Evolutionary conservation across 1,139 yeast genomes (phyloP).

Genomic region (Scheffersomyces stambukii): DNA sequence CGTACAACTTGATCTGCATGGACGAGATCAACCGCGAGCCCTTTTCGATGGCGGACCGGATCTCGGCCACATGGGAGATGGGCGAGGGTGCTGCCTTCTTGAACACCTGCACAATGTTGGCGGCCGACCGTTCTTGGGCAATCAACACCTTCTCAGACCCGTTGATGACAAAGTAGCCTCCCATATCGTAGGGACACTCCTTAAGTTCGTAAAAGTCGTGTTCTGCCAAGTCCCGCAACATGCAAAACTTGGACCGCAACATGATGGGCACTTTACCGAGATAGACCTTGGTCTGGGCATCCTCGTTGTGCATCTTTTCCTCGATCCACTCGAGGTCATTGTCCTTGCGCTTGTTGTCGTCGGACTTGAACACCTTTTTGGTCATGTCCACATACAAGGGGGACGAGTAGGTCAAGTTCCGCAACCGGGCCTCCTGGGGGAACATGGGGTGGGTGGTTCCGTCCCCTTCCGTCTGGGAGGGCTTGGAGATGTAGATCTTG

Average conservation of each 20-base stretch:
- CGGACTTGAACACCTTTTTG: slow-evolving; percentile 80
- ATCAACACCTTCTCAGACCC: slow-evolving; percentile 97
- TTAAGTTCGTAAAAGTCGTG: slow-evolving; percentile 91
- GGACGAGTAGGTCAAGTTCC: slow-evolving; percentile 93
- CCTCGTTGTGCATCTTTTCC: slow-evolving; percentile 64
- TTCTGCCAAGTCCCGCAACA: slow-evolving; percentile 87
- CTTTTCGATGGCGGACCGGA: slow-evolving; percentile 92
- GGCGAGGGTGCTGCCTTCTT: slow-evolving; percentile 98
- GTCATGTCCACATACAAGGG: slow-evolving; percentile 96
- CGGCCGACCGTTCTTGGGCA: slow-evolving; percentile 98
- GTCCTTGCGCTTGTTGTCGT: slow-evolving; percentile 56
- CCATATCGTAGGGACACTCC: slow-evolving; percentile 99
- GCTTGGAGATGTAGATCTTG: slow-evolving; percentile 91
- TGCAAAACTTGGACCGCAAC: slow-evolving; percentile 95
- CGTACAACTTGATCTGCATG: slow-evolving; percentile 88
- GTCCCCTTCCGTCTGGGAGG: slow-evolving; percentile 98
- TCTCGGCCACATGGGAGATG: slow-evolving; percentile 92
- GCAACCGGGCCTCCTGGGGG: slow-evolving; percentile 96
- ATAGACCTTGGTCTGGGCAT: slow-evolving; percentile 65
- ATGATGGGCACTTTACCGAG: slow-evolving; percentile 97
- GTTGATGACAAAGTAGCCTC: slow-evolving; percentile 96
- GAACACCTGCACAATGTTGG: slow-evolving; percentile 96
- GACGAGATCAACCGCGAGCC: slow-evolving; percentile 94
- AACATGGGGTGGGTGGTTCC: slow-evolving; percentile 98
- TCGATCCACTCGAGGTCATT: slow-evolving; percentile 73